A percentile compares a stretch with the other conserved stretches of the same genome.
phyloP scores from a whole-genome alignment of 139 green algal species.

The Astrephomene gubernaculifera region DNA sequence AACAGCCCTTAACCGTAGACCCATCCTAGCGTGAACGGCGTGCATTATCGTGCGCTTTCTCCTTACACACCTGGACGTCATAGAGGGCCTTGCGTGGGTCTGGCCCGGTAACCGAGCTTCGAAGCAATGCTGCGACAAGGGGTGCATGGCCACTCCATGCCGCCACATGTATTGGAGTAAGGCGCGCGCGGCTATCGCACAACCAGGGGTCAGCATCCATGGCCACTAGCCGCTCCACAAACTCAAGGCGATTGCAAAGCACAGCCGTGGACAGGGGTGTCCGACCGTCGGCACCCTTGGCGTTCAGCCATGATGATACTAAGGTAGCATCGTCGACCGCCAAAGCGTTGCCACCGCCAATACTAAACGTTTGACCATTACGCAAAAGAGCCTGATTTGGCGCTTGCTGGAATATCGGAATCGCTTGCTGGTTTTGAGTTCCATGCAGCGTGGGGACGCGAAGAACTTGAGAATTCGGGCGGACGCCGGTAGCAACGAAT shows the following conservation, averaged over 20 bases:
- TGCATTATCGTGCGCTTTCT: no score
- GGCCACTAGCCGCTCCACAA: slow-evolving; percentile 12
- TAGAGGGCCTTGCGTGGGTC: not conserved
- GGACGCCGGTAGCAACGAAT: no score
- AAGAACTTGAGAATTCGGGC: no score
- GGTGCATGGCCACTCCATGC: slow-evolving; percentile 16
- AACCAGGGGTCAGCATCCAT: slow-evolving; percentile 8
- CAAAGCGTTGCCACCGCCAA: no score
- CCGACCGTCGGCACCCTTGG: not conserved
- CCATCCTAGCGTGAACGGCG: not conserved
- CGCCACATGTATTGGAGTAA: slow-evolving; percentile 27
- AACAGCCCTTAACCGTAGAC: not conserved
- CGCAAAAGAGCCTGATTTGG: no score
- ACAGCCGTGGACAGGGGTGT: slow-evolving; percentile 17
- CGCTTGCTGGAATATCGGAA: no score
- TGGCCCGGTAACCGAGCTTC: not conserved
- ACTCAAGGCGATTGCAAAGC: slow-evolving; percentile 7
- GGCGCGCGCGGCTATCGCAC: not conserved
- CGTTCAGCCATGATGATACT: slow-evolving; percentile 38
- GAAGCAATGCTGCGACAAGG: slow-evolving; percentile 3
- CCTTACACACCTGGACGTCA: not conserved
- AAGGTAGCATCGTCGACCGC: no score
- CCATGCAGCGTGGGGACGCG: no score
- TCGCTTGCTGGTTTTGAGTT: no score
- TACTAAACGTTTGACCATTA: no score